Percentiles rank a stretch among this genome's conserved stretches.
These are phyloP conservation scores for Citeromyces siamensis DNA, from an alignment of 1,139 yeast species.

Conservation along the genomic window DNA sequence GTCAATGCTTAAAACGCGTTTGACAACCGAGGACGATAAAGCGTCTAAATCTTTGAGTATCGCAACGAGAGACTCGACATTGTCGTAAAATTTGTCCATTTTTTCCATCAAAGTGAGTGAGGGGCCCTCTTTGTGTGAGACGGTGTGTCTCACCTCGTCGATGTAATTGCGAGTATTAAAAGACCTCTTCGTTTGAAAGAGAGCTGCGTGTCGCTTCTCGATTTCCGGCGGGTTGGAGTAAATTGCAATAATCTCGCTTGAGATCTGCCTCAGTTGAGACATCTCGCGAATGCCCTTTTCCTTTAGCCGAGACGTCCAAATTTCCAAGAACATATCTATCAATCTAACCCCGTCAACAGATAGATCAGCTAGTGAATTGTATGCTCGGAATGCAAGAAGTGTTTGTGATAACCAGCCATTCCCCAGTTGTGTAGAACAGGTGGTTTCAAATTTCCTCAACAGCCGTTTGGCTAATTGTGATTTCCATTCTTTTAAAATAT, in stretches of 20 bases:
- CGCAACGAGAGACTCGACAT: conserved; percentile 8
- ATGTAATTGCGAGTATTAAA: conserved; percentile 9
- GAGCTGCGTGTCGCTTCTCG: not conserved
- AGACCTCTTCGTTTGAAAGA: conserved; percentile 7
- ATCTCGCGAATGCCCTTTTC: conserved; percentile 8
- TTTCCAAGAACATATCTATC: conserved; percentile 9
- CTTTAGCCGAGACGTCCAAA: conserved; percentile 12
- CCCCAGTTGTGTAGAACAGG: too few species aligned
- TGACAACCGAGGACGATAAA: conserved; percentile 10
- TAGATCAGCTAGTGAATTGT: conserved; percentile 16
- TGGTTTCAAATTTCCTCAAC: too few species aligned
- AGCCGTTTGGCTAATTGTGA: too few species aligned
- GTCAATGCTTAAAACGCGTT: conserved; percentile 19
- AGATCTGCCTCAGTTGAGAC: conserved; percentile 10
- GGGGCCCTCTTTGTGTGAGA: conserved; percentile 7
- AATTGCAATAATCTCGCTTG: conserved; percentile 4
- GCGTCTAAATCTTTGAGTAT: conserved; percentile 12
- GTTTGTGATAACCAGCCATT: conserved; percentile 12
- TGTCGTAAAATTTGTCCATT: conserved; percentile 11
- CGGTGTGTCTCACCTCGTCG: conserved; percentile 6
- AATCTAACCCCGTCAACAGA: conserved; percentile 6
- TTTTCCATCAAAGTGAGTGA: conserved; percentile 8
- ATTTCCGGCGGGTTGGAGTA: not conserved
- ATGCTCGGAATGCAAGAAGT: conserved; percentile 16
- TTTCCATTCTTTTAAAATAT: too few species aligned